Conservation (phyloP, 2,329 filamentous ascomycete genomes). For the Cryoendolithus antarcticus region DNA sequence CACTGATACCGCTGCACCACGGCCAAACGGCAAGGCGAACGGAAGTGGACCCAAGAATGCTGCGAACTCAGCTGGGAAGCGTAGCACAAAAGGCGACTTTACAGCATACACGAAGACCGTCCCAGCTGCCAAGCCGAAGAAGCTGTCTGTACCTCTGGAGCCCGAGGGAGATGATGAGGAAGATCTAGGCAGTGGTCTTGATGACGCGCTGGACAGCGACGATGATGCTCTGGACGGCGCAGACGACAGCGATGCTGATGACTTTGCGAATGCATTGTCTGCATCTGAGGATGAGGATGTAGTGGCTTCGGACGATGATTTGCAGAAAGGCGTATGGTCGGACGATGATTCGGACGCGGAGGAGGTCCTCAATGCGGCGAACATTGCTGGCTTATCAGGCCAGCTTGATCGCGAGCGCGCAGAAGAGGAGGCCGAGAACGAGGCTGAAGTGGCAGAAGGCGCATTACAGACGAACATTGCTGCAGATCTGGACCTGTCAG, state of each 20-base stretch:
- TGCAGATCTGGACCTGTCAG: slow-evolving; percentile 49
- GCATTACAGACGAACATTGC: slow-evolving; percentile 90
- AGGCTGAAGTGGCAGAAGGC: slow-evolving; percentile 73
- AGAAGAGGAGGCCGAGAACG: slow-evolving; percentile 68
- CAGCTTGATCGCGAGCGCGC: slow-evolving; percentile 70
- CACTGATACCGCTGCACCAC: slow-evolving; percentile 33
- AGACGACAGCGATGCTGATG: slow-evolving; percentile 19
- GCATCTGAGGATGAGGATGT: slow-evolving; percentile 33
- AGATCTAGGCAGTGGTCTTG: slow-evolving; percentile 9
- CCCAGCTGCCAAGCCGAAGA: slow-evolving; percentile 24
- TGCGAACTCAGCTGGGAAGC: slow-evolving; percentile 20
- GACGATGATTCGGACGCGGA: slow-evolving; percentile 81
- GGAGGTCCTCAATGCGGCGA: slow-evolving; percentile 85
- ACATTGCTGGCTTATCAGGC: slow-evolving; percentile 81
- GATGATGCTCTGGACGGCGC: slow-evolving; percentile 21
- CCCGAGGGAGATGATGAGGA: slow-evolving; percentile 26
- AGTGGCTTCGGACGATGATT: slow-evolving; percentile 54
- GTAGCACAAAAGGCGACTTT: slow-evolving; percentile 17
- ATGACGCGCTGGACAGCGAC: slow-evolving; percentile 28
- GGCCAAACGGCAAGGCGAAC: slow-evolving; percentile 28
- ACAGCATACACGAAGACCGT: slow-evolving; percentile 13
- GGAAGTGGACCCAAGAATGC: slow-evolving; percentile 14
- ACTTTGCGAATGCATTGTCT: slow-evolving; percentile 23
- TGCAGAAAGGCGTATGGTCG: slow-evolving; percentile 68
- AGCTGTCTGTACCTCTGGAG: slow-evolving; percentile 11